Conservation (phyloP, 2,329 filamentous ascomycete genomes). For the Fusarium tupiense region DNA sequence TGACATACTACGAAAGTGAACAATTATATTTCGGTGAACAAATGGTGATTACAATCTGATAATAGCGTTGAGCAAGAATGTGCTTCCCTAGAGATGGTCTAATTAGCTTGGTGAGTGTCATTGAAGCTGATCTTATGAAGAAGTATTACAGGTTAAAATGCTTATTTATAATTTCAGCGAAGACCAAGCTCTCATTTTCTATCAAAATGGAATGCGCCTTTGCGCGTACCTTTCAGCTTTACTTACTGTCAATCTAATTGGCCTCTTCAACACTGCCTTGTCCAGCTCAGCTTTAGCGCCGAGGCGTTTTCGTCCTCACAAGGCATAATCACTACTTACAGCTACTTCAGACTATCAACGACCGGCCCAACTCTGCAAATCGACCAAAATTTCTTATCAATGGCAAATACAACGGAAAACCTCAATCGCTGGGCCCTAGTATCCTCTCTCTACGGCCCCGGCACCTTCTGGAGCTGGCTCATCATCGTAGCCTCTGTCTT, state of each 20-base stretch:
- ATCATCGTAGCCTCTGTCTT: not conserved
- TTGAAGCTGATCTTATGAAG: not conserved
- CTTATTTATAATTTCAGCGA: too few species aligned
- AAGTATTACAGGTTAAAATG: too few species aligned
- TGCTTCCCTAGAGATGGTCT: rapidly evolving
- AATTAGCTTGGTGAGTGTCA: not conserved
- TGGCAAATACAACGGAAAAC: not conserved
- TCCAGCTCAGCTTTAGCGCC: not conserved
- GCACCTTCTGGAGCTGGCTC: not conserved
- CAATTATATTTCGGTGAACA: not conserved
- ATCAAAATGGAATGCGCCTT: rapidly evolving
- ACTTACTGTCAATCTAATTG: not conserved
- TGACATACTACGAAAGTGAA: rapidly evolving
- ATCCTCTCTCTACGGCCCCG: not conserved
- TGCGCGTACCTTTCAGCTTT: not conserved
- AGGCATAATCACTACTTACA: not conserved
- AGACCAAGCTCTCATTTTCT: rapidly evolving
- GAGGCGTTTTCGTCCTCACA: not conserved
- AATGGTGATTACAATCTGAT: not conserved
- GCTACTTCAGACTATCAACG: not conserved
- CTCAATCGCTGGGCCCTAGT: not conserved
- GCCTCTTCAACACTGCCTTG: not conserved
- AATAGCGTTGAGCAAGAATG: not conserved
- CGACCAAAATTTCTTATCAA: rapidly evolving
- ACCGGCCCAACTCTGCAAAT: rapidly evolving